Percentiles rank a stretch among this genome's conserved stretches.
These are phyloP conservation scores for Juncus inflexus DNA, from an alignment of 176 grass and related monocot species.

Conservation along the genomic window DNA sequence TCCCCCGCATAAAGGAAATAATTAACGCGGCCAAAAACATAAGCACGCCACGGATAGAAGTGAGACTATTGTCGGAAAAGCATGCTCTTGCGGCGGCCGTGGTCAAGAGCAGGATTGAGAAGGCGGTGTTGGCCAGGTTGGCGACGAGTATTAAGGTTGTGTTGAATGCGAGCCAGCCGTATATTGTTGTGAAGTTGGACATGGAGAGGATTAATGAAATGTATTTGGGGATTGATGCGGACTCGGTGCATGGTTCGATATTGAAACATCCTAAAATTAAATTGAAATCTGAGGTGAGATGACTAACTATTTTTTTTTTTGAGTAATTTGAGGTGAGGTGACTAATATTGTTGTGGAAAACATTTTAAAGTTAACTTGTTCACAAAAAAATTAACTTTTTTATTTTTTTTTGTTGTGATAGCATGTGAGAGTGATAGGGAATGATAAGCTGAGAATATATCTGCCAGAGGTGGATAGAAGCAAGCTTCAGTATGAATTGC, in stretches of 20 bases:
- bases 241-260: conserved; percentile 68
- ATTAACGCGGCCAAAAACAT: conserved; percentile 95
- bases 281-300: conserved; percentile 74
- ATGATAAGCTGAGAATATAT: conserved; percentile 75
- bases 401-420: conserved; percentile 27
- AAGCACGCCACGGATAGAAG: conserved; percentile 75
- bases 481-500: conserved; percentile 72
- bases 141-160: conserved; percentile 53
- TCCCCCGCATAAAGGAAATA: conserved; percentile 98
- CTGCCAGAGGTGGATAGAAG: conserved; percentile 58
- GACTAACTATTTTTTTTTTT: too few species aligned
- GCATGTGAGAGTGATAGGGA: conserved; percentile 54
- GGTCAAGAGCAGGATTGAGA: conserved; percentile 78
- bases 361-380: not conserved
- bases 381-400: too few species aligned
- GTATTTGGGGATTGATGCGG: conserved; percentile 53
- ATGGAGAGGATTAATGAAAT: conserved; percentile 57
- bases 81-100: conserved; percentile 50
- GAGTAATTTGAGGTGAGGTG: conserved; percentile 65
- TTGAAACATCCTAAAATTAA: conserved; percentile 88
- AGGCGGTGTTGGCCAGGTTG: conserved; percentile 71
- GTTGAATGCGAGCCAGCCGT: conserved; percentile 57
- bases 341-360: conserved; percentile 19
- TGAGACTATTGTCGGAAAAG: conserved; percentile 43
- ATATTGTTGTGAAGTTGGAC: conserved; percentile 69